phyloP scores from a whole-genome alignment of 192 early-diverging fungal species.

The Coemansia umbellata region DNA sequence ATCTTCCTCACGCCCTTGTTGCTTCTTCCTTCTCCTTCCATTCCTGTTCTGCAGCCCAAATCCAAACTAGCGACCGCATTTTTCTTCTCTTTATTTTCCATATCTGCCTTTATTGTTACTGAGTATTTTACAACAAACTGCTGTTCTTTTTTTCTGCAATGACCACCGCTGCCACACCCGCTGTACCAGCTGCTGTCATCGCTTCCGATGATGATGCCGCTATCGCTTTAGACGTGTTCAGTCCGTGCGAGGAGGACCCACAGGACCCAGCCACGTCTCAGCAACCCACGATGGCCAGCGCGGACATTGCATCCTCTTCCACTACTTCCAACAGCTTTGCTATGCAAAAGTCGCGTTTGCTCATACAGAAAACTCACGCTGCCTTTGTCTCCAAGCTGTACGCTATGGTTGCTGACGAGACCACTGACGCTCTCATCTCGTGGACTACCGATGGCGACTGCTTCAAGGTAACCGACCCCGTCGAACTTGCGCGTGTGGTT shows the following conservation, averaged over 20 bases:
- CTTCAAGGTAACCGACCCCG: constrained; percentile 81
- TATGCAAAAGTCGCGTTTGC: constrained; percentile 18
- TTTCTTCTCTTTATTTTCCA: background rate
- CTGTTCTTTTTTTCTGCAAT: background rate
- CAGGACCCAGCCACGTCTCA: background rate
- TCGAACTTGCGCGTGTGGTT: constrained; percentile 66
- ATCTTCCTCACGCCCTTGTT: background rate
- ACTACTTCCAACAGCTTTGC: background rate
- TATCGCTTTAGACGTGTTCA: background rate
- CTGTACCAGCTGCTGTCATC: background rate
- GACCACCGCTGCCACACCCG: background rate
- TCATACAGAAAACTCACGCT: constrained; percentile 43
- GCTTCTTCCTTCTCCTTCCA: constrained; percentile 8
- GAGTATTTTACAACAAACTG: too few species aligned
- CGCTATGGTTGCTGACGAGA: constrained; percentile 33
- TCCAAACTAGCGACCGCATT: too few species aligned
- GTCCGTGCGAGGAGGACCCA: too few species aligned
- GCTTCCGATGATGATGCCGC: background rate
- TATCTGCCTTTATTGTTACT: too few species aligned
- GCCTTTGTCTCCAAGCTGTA: constrained; percentile 52
- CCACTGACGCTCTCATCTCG: constrained; percentile 35
- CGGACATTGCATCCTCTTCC: background rate
- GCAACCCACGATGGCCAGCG: background rate
- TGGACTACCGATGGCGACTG: constrained; percentile 62
- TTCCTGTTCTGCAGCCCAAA: background rate